Evolutionary conservation across 2,329 filamentous ascomycete species (phyloP).

Genomic region (Phoma sp.): DNA sequence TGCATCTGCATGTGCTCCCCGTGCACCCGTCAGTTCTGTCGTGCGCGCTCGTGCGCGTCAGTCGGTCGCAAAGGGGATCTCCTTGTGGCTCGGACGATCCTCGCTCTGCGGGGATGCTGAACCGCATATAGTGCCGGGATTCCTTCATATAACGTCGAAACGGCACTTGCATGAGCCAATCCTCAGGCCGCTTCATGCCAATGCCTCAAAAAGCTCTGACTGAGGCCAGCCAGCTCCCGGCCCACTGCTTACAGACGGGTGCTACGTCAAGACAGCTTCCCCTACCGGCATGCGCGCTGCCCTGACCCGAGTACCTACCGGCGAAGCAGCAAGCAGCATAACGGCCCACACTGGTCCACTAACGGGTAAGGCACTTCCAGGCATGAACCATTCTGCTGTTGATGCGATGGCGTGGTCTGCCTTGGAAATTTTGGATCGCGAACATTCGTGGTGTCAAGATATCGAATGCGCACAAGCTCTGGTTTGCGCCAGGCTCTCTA

Average conservation of each 20-base stretch:
- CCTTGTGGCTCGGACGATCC: slow-evolving; percentile 46
- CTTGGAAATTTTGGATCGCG: slow-evolving; percentile 11
- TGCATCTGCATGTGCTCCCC: slow-evolving; percentile 24
- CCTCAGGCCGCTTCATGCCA: slow-evolving; percentile 43
- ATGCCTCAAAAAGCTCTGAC: slow-evolving; percentile 45
- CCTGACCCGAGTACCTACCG: slow-evolving; percentile 26
- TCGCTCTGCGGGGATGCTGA: slow-evolving; percentile 40
- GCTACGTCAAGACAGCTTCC: slow-evolving; percentile 44
- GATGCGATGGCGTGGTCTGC: slow-evolving; percentile 31
- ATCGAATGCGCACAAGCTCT: slow-evolving; percentile 12
- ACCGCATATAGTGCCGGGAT: slow-evolving; percentile 47
- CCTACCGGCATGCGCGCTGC: slow-evolving; percentile 35
- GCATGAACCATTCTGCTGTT: slow-evolving; percentile 30
- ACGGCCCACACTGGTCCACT: slow-evolving; percentile 28
- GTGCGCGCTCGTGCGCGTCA: slow-evolving; percentile 39
- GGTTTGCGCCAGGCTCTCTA: slow-evolving; percentile 18
- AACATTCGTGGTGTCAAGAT: slow-evolving; percentile 12
- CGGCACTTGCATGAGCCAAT: slow-evolving; percentile 49
- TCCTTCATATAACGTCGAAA: slow-evolving; percentile 47
- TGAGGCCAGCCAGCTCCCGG: slow-evolving; percentile 32
- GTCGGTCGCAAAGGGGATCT: slow-evolving; percentile 33
- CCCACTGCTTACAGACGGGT: slow-evolving; percentile 43
- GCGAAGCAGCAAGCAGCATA: slow-evolving; percentile 34
- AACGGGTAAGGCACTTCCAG: slow-evolving; percentile 36
- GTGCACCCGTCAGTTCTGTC: slow-evolving; percentile 34